These are phyloP conservation scores for Perkinsus olseni DNA, from an alignment of 169 alveolate genomes.

Conservation along the genomic window DNA sequence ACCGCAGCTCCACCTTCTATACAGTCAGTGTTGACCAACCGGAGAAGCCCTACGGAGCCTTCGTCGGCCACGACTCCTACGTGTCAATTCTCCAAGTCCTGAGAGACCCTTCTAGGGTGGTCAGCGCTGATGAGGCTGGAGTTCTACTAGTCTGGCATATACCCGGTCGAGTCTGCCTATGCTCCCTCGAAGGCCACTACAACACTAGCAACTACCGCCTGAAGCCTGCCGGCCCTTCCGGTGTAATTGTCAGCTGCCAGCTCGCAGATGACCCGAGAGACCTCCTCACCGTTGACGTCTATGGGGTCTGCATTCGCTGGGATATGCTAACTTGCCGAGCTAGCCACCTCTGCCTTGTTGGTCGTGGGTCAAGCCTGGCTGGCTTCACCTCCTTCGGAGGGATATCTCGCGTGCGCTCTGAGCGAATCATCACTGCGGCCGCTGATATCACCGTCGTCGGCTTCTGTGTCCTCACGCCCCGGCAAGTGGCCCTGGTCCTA, in stretches of 20 bases:
- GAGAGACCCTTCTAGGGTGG: neutral
- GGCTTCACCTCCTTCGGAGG: neutral
- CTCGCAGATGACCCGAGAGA: neutral
- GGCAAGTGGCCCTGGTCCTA: neutral
- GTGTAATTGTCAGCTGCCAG: neutral
- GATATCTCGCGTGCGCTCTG: neutral
- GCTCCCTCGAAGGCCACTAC: neutral
- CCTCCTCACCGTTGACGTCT: neutral
- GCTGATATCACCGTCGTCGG: neutral
- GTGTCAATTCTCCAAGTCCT: neutral
- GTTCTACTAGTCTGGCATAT: neutral
- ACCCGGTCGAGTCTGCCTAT: neutral
- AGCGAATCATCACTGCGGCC: neutral
- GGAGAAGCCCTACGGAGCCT: neutral
- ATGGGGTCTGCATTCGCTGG: neutral
- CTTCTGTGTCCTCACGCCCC: neutral
- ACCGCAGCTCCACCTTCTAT: neutral
- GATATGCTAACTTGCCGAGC: neutral
- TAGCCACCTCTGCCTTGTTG: neutral
- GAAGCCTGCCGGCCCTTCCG: neutral
- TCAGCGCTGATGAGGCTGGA: neutral
- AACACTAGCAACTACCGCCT: neutral
- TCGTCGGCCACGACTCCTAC: neutral
- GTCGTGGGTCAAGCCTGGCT: neutral
- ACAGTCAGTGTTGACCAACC: neutral